Evolutionary conservation across 441 rosid genomes (phyloP).

Genomic region (Theobroma grandiflorum): DNA sequence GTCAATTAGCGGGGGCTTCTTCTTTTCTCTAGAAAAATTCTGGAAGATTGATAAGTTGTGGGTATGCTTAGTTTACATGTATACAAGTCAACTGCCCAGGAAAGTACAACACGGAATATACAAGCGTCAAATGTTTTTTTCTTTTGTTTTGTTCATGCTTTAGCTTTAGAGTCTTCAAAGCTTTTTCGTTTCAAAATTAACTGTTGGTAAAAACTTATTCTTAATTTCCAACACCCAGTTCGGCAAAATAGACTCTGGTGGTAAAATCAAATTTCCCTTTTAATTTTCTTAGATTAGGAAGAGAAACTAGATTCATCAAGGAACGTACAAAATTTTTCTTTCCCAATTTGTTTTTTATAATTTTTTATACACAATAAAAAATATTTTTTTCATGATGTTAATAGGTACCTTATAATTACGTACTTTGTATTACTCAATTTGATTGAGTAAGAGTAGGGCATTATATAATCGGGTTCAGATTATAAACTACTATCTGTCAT

Average conservation of each 20-base stretch:
- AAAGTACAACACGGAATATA: not conserved
- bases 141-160: not conserved
- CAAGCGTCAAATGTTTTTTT: not conserved
- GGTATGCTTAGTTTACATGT: too few relatives aligned
- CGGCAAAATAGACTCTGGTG: not conserved
- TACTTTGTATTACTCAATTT: too few relatives aligned
- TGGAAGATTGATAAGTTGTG: not conserved
- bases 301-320: not conserved
- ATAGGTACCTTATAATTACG: too few relatives aligned
- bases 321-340: not conserved
- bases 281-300: not conserved
- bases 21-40: not conserved
- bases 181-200: not conserved
- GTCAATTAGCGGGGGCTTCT: conserved; percentile 26
- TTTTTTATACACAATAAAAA: too few relatives aligned
- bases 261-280: not conserved
- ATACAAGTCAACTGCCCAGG: not conserved
- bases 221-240: not conserved
- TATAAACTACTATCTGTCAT: too few relatives aligned
- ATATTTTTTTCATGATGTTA: too few relatives aligned
- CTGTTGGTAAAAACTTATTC: not conserved
- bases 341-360: not conserved
- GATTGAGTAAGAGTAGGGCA: too few relatives aligned
- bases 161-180: not conserved
- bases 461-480: too few relatives aligned